A percentile compares a stretch with the other conserved stretches of the same genome.
phyloP scores from a whole-genome alignment of 2,329 filamentous ascomycete species.

The Aspergillus sp. region DNA sequence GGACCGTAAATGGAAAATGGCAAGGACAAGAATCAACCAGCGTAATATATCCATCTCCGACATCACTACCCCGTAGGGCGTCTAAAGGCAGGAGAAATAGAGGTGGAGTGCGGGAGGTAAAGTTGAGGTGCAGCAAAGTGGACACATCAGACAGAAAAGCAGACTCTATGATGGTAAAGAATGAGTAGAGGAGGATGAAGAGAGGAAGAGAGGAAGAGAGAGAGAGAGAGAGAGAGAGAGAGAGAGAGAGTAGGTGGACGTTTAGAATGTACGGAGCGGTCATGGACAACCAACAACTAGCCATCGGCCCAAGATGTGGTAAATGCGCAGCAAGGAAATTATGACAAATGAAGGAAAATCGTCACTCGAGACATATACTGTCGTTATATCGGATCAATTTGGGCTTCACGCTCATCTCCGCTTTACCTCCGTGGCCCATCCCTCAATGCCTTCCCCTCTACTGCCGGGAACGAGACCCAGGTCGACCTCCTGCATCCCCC shows the following conservation, averaged over 20 bases:
- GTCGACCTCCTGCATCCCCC: conserved; percentile 80
- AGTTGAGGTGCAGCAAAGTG: neutral
- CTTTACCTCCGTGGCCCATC: conserved; percentile 88
- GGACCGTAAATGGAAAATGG: neutral
- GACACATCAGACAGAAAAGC: neutral
- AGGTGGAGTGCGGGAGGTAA: neutral
- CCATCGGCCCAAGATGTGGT: conserved; percentile 30
- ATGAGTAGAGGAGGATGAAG: neutral
- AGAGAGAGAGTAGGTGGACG: conserved; percentile 10
- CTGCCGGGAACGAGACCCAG: conserved; percentile 77
- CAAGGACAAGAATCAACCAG: conserved; percentile 1
- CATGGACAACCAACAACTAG: conserved; percentile 27
- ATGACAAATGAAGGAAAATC: conserved; percentile 24
- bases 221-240: conserved; percentile 1
- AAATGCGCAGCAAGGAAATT: conserved; percentile 25
- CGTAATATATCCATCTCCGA: conserved; percentile 8
- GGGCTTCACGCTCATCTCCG: conserved; percentile 56
- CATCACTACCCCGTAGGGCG: conserved; percentile 2
- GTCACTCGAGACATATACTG: conserved; percentile 24
- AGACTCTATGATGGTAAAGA: conserved; percentile 5
- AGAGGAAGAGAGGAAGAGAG: conserved; percentile 2
- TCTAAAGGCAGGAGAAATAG: conserved; percentile 3
- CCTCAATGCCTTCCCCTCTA: conserved; percentile 87
- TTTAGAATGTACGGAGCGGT: conserved; percentile 29
- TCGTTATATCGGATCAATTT: conserved; percentile 13